phyloP scores from a whole-genome alignment of 2,329 filamentous ascomycete species.

The Hypoxylon sp. region DNA sequence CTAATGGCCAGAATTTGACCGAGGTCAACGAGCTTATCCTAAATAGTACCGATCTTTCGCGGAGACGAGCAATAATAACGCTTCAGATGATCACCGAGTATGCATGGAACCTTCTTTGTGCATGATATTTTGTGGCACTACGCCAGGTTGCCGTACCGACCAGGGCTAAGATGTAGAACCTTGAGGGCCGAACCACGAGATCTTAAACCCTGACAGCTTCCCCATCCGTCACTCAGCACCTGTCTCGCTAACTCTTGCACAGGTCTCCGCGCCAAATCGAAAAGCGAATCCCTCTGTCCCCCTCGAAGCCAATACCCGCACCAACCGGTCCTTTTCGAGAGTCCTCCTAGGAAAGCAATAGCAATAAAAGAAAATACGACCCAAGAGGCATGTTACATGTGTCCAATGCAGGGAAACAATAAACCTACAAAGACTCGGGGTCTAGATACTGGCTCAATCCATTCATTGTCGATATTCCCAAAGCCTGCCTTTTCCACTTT shows the following conservation, averaged over 20 bases:
- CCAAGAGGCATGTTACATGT: slow-evolving; percentile 9
- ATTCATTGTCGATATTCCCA: slow-evolving; percentile 15
- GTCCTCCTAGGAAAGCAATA: neutral
- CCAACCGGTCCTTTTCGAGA: slow-evolving; percentile 1
- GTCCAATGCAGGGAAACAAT: neutral
- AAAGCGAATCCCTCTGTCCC: neutral
- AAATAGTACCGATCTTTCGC: neutral
- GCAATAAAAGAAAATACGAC: slow-evolving; percentile 15
- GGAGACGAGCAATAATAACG: neutral
- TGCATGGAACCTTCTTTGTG: neutral
- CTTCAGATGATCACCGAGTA: neutral
- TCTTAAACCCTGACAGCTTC: slow-evolving; percentile 34
- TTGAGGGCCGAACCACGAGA: slow-evolving; percentile 33
- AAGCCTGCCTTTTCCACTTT: slow-evolving; percentile 14
- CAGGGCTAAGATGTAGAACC: slow-evolving; percentile 35
- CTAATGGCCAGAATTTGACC: neutral
- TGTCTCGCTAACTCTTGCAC: neutral
- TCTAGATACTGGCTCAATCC: slow-evolving; percentile 13
- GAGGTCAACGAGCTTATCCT: neutral
- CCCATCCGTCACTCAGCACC: slow-evolving; percentile 16
- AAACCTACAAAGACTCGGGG: slow-evolving; percentile 7
- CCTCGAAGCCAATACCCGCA: slow-evolving; percentile 6
- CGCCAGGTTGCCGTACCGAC: slow-evolving; percentile 15
- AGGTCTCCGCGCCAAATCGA: neutral
- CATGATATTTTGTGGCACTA: slow-evolving; percentile 4